Percentiles rank a stretch among this genome's conserved stretches.
Conservation (phyloP, 169 alveolate genomes). For the Toxoplasma gondii region DNA sequence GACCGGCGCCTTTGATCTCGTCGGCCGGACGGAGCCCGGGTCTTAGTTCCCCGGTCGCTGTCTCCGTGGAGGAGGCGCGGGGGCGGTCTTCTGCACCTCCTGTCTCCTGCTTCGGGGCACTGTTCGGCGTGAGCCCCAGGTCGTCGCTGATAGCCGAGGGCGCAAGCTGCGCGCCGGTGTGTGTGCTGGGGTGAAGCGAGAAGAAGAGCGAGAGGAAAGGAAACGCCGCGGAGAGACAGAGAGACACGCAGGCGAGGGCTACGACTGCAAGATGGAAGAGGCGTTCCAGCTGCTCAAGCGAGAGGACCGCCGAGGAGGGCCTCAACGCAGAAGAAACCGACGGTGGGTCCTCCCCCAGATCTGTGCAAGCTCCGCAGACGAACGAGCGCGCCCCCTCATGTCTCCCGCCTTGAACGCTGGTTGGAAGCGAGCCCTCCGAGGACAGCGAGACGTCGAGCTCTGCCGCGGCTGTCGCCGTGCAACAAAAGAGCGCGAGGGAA, state of each 20-base stretch:
- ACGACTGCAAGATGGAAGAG: not conserved
- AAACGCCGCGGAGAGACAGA: conserved; percentile 32
- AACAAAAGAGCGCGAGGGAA: not conserved
- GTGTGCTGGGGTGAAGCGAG: conserved; percentile 20
- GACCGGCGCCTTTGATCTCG: no score
- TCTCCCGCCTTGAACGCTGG: not conserved
- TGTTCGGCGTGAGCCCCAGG: not conserved
- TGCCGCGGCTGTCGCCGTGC: conserved; percentile 16
- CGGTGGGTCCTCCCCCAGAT: not conserved
- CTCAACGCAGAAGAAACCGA: not conserved
- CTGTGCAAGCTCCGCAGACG: not conserved
- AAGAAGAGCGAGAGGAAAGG: not conserved
- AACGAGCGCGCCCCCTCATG: not conserved
- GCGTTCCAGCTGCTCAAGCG: conserved; percentile 5
- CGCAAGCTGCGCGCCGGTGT: not conserved
- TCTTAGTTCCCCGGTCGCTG: not conserved
- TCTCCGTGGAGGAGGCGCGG: no score
- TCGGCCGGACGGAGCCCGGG: no score
- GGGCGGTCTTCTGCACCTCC: no score
- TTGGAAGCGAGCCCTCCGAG: not conserved
- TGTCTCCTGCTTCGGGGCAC: no score
- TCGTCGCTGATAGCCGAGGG: not conserved
- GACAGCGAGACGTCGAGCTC: not conserved
- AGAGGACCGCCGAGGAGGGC: not conserved
- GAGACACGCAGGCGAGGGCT: not conserved